Percentiles rank a stretch among this genome's conserved stretches.
phyloP scores from a whole-genome alignment of 2,329 filamentous ascomycete genomes.

The Fusarium lateritium region DNA sequence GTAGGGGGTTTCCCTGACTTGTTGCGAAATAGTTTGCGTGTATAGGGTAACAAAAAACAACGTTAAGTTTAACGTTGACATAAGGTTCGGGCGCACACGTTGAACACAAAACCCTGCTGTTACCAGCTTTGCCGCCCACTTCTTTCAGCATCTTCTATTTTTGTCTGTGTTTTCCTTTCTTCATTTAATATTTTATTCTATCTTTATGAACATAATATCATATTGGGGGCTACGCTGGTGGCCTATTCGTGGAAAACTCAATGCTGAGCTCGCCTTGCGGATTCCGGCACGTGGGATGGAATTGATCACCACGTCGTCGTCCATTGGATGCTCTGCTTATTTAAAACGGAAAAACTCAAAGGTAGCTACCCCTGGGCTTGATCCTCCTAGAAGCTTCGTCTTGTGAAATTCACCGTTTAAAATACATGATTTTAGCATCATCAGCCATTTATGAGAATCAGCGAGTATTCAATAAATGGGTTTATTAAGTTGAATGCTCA shows the following conservation, averaged over 20 bases:
- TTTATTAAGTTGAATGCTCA: constrained; percentile 5
- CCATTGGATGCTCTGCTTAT: too few species aligned
- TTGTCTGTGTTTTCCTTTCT: neutral
- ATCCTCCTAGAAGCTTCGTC: too few species aligned
- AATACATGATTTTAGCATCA: too few species aligned
- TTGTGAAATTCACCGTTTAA: too few species aligned
- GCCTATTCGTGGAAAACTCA: too few species aligned
- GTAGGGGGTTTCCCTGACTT: neutral
- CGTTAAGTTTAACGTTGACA: constrained; percentile 10
- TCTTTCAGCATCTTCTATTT: neutral
- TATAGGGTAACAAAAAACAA: neutral
- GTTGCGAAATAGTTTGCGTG: neutral
- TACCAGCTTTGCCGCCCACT: constrained; percentile 3
- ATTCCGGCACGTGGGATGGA: neutral
- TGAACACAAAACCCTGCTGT: constrained; percentile 7
- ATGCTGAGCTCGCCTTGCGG: neutral
- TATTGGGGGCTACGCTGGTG: neutral
- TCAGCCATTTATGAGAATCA: too few species aligned
- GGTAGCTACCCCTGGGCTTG: too few species aligned
- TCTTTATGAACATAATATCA: neutral
- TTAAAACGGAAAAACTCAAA: too few species aligned
- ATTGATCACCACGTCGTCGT: too few species aligned
- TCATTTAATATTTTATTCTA: neutral
- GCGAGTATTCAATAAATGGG: too few species aligned
- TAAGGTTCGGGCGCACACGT: constrained; percentile 20